A percentile compares a stretch with the other conserved stretches of the same genome.
Conservation (phyloP, 768 basidiomycete species). For the Tulasnella sp. region DNA sequence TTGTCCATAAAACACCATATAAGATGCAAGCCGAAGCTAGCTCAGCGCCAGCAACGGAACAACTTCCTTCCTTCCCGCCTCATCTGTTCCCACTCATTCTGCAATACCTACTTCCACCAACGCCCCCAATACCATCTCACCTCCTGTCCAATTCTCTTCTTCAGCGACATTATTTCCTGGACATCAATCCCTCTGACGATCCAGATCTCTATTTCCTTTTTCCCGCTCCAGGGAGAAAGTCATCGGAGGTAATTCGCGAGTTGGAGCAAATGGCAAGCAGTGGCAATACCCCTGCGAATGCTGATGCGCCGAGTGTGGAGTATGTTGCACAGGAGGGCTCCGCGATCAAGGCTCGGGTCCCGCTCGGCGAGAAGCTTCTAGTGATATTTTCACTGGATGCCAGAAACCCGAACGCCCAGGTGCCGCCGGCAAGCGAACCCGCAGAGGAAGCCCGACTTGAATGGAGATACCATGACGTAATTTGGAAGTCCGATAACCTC, state of each 20-base stretch:
- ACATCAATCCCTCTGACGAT: slow-evolving; percentile 29
- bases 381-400: slow-evolving; percentile 20
- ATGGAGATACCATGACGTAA: slow-evolving; percentile 30
- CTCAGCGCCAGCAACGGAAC: neutral
- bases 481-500: slow-evolving; percentile 3
- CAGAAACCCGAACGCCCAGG: neutral
- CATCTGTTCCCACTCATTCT: slow-evolving; percentile 32
- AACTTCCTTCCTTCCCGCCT: slow-evolving; percentile 26
- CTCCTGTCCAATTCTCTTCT: slow-evolving; percentile 31
- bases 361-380: neutral
- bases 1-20: neutral
- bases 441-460: neutral
- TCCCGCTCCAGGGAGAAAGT: slow-evolving; percentile 7
- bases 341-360: neutral
- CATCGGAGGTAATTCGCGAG: neutral
- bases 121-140: slow-evolving; percentile 32
- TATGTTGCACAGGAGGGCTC: slow-evolving; percentile 15
- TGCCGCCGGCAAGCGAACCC: neutral
- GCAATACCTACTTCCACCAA: slow-evolving; percentile 35
- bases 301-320: neutral
- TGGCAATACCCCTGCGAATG: neutral
- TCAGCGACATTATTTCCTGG: slow-evolving; percentile 34
- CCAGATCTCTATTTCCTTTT: slow-evolving; percentile 32
- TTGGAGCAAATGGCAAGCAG: slow-evolving; percentile 7
- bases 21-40: neutral